A percentile compares a stretch with the other conserved stretches of the same genome.
These are phyloP conservation scores for Verticillium zaregamsianum DNA, from an alignment of 2,329 filamentous ascomycete genomes.

Conservation along the genomic window DNA sequence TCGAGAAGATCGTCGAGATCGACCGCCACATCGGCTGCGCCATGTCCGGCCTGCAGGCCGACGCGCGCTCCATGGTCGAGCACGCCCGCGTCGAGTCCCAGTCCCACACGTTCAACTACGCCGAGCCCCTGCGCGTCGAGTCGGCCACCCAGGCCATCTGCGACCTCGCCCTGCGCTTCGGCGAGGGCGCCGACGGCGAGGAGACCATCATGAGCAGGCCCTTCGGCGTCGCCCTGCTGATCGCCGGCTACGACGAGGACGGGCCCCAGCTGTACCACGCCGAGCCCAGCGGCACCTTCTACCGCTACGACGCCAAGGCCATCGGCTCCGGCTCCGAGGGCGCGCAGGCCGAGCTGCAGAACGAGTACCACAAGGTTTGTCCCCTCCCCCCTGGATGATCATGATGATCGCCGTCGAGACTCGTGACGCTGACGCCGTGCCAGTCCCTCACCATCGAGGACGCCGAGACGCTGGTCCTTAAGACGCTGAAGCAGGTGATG, in stretches of 20 bases:
- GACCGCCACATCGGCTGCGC: slow-evolving; percentile 98
- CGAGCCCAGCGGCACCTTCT: slow-evolving; percentile 96
- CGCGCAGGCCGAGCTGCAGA: slow-evolving; percentile 95
- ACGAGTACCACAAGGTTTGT: slow-evolving; percentile 88
- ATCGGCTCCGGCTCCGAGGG: slow-evolving; percentile 97
- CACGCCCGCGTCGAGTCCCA: slow-evolving; percentile 97
- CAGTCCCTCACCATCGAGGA: slow-evolving; percentile 85
- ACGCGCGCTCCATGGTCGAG: slow-evolving; percentile 96
- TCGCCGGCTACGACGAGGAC: slow-evolving; percentile 96
- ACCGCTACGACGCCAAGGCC: slow-evolving; percentile 97
- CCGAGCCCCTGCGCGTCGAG: slow-evolving; percentile 90
- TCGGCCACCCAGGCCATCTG: slow-evolving; percentile 99
- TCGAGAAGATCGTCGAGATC: slow-evolving; percentile 99
- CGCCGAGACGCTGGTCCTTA: slow-evolving; percentile 90
- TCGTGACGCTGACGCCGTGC: background rate
- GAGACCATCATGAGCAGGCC: slow-evolving; percentile 98
- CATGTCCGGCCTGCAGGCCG: slow-evolving; percentile 96
- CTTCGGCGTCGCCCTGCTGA: slow-evolving; percentile 93
- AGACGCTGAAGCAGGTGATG: slow-evolving; percentile 99
- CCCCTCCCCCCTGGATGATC: background rate
- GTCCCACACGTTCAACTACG: slow-evolving; percentile 97
- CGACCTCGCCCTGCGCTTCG: slow-evolving; percentile 91
- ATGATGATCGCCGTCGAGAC: background rate
- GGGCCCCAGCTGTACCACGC: slow-evolving; percentile 96
- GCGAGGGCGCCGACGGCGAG: slow-evolving; percentile 94